These are phyloP conservation scores for Fraxinus sp. DNA, from an alignment of 305 asterid species.

Conservation along the genomic window DNA sequence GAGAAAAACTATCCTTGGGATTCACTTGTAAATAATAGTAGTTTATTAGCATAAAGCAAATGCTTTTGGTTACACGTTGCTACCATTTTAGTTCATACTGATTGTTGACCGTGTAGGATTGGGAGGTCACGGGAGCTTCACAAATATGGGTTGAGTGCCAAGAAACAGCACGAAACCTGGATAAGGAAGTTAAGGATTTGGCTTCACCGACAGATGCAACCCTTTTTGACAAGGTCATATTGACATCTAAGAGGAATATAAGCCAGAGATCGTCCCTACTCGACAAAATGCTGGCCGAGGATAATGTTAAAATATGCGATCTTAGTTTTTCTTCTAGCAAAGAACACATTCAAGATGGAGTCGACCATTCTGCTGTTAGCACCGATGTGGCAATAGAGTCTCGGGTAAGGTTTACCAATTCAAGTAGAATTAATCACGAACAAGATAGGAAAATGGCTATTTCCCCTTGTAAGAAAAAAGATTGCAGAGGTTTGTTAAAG, in stretches of 20 bases:
- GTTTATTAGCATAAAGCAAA: not conserved
- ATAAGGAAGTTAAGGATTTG: constrained; percentile 76
- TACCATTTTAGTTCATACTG: not conserved
- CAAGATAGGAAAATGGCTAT: constrained; percentile 48
- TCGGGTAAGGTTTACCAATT: constrained; percentile 23
- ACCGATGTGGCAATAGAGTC: constrained; percentile 25
- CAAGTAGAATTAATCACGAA: constrained; percentile 25
- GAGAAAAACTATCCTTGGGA: not conserved
- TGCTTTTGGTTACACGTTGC: not conserved
- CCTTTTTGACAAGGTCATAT: constrained; percentile 46
- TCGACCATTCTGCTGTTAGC: constrained; percentile 22
- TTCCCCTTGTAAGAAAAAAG: constrained; percentile 57
- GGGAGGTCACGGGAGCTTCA: constrained; percentile 77
- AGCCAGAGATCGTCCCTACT: constrained; percentile 56
- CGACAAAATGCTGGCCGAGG: constrained; percentile 76
- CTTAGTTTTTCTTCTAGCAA: constrained; percentile 34
- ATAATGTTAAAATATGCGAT: constrained; percentile 29
- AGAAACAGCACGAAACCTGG: constrained; percentile 71
- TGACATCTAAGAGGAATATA: constrained; percentile 37
- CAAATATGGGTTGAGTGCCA: constrained; percentile 83
- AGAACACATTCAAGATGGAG: constrained; percentile 36
- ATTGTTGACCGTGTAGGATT: constrained; percentile 47
- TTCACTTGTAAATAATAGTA: not conserved
- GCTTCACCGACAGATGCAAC: constrained; percentile 58
- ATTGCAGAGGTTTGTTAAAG: constrained; percentile 51